A percentile compares a stretch with the other conserved stretches of the same genome.
Evolutionary conservation across 2,329 filamentous ascomycete species (phyloP).

Genomic region (Penicillium sp.): DNA sequence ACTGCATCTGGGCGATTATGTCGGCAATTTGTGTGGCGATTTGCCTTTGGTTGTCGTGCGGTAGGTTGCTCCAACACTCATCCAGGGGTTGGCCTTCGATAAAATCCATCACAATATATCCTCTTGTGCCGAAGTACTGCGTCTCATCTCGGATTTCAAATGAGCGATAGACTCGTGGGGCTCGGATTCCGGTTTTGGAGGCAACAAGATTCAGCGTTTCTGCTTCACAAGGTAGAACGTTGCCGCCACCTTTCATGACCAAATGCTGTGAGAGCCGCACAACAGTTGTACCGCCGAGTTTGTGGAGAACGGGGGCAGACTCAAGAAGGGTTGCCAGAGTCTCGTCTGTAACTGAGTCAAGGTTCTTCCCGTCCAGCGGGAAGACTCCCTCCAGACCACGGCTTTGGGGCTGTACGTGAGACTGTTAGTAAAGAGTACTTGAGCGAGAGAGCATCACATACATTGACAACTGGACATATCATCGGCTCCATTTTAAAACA

Average conservation of each 20-base stretch:
- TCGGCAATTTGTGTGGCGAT: conserved; percentile 16
- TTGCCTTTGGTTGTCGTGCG: conserved; percentile 11
- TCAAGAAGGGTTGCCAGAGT: neutral
- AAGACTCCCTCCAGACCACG: neutral
- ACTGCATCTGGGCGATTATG: conserved; percentile 23
- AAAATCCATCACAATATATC: conserved; percentile 29
- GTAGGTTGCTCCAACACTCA: conserved; percentile 16
- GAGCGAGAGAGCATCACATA: neutral
- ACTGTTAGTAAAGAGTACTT: neutral
- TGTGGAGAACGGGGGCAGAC: conserved; percentile 15
- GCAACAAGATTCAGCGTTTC: conserved; percentile 17
- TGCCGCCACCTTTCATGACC: conserved; percentile 1
- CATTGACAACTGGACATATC: neutral
- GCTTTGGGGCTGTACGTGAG: neutral
- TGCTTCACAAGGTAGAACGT: conserved; percentile 21
- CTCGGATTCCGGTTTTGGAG: conserved; percentile 18
- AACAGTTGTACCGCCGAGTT: conserved; percentile 18
- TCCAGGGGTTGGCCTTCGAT: conserved; percentile 23
- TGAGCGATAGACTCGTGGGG: conserved; percentile 20
- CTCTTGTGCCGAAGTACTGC: conserved; percentile 19
- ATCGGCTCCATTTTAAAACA: neutral
- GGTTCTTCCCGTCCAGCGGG: neutral
- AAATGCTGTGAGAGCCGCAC: conserved; percentile 19
- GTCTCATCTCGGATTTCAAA: conserved; percentile 19
- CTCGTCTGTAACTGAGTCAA: neutral